Evolutionary conservation across 169 alveolate genomes (phyloP), one percentile per base, ranked within the genome.

Genomic region (Plasmodium blacklocki): DNA sequence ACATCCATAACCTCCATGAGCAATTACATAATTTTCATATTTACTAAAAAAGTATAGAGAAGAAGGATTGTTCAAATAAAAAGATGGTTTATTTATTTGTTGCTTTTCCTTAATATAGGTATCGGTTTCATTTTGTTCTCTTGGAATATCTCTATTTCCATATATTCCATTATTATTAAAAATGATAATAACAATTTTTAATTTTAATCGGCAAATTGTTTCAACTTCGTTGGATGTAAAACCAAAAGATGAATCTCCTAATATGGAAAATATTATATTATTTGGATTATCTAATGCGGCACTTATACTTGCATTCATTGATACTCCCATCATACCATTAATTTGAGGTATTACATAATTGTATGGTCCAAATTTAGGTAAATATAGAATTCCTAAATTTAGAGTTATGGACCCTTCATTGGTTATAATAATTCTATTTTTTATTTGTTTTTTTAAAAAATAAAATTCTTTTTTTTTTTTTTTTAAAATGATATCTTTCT

Each of bases 241-340:
- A 6, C 90, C 90, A 80, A 80, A 80, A 6, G 90, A 80, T 14
- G 90, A 80, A 80, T 80, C 90, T 45, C 90, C 90, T 43, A 80
- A 80, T 54, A 80, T 80, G 21, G 85, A 70, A 50, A 80, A 80
- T 18, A 54, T 54, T 6, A 80, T 26, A 58, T 67, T 68, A 26
- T 52, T 62, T 18, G 64, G 72, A 68, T 80, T 23, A 18, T 80
- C 54, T 49, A 80, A 58, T 14, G 90, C 71, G 14, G 85, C 80
- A 54, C 67, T 26, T 8, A 80, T 80, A 56, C 74, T 39, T 52
- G 90, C 90, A 62, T 80, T 80, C 90, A 80, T 80, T 56, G 90
- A 67, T 32, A 80, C 50, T 14, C 90, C 90, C 90, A 80, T 80
- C 90, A 80, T 80, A 6, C 90, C 90, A 66, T 80, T 80, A 7